A percentile compares a stretch with the other conserved stretches of the same genome.
Conservation (phyloP, 345 rosid genomes). For the Acer yangbiense region DNA sequence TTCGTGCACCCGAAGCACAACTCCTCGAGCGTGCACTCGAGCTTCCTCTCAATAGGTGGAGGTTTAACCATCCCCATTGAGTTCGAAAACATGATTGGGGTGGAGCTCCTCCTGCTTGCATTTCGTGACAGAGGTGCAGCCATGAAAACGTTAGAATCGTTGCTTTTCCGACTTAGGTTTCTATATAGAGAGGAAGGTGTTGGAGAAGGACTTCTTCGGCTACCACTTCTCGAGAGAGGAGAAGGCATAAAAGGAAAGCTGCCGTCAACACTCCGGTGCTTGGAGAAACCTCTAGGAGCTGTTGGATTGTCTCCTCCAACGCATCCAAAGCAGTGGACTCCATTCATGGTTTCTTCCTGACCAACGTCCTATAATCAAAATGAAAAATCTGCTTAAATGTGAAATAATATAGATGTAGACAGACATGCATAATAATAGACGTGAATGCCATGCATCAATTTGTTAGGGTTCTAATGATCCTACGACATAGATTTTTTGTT, state of each 20-base stretch:
- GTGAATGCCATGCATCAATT: neutral
- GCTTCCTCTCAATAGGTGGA: constrained; percentile 54
- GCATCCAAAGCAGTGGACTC: constrained; percentile 36
- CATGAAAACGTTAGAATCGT: constrained; percentile 25
- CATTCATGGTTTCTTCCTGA: constrained; percentile 33
- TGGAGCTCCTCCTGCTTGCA: constrained; percentile 38
- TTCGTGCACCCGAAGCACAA: constrained; percentile 74
- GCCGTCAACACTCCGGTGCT: constrained; percentile 28
- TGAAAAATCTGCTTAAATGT: neutral
- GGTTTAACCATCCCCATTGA: constrained; percentile 64
- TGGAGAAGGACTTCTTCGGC: constrained; percentile 35
- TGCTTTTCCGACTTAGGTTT: constrained; percentile 41
- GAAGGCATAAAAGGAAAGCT: constrained; percentile 23
- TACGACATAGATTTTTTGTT: no score
- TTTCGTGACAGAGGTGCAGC: constrained; percentile 35
- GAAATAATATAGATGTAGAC: neutral
- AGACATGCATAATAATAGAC: neutral
- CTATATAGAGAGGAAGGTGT: constrained; percentile 26
- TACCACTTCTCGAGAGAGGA: constrained; percentile 42
- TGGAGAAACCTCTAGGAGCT: constrained; percentile 13
- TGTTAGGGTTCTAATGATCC: no score
- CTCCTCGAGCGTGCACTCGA: constrained; percentile 87
- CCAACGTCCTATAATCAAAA: constrained; percentile 19
- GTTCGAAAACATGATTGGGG: constrained; percentile 74
- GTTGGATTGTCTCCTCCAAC: constrained; percentile 19